Evolutionary conservation across 495 filamentous ascomycete genomes (phyloP).

Genomic region (Penicillium nucicola): DNA sequence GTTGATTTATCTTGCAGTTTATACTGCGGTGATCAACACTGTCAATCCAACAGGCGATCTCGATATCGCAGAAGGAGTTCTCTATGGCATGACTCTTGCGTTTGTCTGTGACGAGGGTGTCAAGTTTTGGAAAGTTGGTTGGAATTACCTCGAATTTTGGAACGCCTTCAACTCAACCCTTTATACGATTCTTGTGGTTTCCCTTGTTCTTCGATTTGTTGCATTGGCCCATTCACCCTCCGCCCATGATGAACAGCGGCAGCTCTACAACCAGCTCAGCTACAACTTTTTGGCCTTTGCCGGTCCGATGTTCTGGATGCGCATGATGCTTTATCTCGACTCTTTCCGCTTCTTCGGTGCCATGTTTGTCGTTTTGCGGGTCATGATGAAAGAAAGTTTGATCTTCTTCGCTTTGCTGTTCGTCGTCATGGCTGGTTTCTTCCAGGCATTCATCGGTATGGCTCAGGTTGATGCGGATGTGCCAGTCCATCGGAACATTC

Average conservation of each 20-base stretch:
- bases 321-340: conserved; percentile 89
- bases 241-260: conserved; percentile 50
- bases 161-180: conserved; percentile 86
- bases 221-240: conserved; percentile 62
- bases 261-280: conserved; percentile 69
- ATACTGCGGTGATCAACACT: conserved; percentile 88
- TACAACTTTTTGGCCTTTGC: conserved; percentile 92
- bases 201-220: conserved; percentile 72
- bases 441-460: conserved; percentile 94
- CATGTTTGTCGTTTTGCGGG: conserved; percentile 94
- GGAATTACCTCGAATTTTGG: conserved; percentile 90
- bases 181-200: conserved; percentile 72
- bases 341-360: conserved; percentile 93
- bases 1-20: conserved; percentile 75
- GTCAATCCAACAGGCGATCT: conserved; percentile 77
- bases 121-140: conserved; percentile 91
- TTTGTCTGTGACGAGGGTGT: conserved; percentile 83
- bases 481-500: conserved; percentile 64
- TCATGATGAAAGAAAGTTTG: conserved; percentile 98
- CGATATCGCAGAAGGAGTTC: conserved; percentile 76
- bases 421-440: conserved; percentile 83
- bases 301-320: conserved; percentile 96
- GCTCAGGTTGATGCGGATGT: conserved; percentile 72
- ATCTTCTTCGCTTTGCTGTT: conserved; percentile 96
- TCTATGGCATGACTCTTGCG: conserved; percentile 90